Base-by-base conservation (phyloP, 1,284 basidiomycete genomes). In the Earliella scabrosa region DNA sequence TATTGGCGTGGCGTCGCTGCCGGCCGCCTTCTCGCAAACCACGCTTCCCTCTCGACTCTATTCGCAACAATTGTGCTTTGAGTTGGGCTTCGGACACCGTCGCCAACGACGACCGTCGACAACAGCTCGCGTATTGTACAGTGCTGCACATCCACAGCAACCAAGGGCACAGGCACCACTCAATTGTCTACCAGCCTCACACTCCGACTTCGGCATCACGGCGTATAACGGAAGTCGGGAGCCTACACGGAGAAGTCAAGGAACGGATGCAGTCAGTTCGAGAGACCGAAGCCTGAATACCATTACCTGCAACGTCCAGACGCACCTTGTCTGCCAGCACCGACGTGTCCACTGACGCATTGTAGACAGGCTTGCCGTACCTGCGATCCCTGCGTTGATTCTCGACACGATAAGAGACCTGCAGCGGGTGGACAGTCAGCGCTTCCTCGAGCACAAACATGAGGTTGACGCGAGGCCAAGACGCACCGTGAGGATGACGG, bases 261-360 rank as follows among this genome's bases (percentile, higher is more conserved):
- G 20, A 32, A 21, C 43, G 39, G 24, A 38, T 8, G 38, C 29
- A 14, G 21, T 24, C 2, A n/a, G 27, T 21, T 35, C 24, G 10
- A 20, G 8, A 27, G 3, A 32, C 2, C 29, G 21, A 20, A 31
- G 29, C 29, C 7, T 31, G 29, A n/a, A n/a, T n/a, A n/a, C n/a
- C n/a, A n/a, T n/a, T n/a, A n/a, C n/a, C n/a, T n/a, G n/a, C 29
- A 13, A 13, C 13, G 5, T n/a, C 38, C 10, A 40, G 5, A 67
- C 76, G 39, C 51, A 86, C 86, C 73, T 84, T 78, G 65, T 90
- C 88, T 4, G 88, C 88, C 11, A 88, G 68, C 60, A 86, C 81
- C 18, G 79, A 77, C 1, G 86, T 90, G 61, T 90, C 83, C 11
- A 91, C 85, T 5, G 74, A 78, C 2, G 75, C 75, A 52, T 82